Conservation (phyloP, 1,284 basidiomycete species). For the Malassezia japonica region DNA sequence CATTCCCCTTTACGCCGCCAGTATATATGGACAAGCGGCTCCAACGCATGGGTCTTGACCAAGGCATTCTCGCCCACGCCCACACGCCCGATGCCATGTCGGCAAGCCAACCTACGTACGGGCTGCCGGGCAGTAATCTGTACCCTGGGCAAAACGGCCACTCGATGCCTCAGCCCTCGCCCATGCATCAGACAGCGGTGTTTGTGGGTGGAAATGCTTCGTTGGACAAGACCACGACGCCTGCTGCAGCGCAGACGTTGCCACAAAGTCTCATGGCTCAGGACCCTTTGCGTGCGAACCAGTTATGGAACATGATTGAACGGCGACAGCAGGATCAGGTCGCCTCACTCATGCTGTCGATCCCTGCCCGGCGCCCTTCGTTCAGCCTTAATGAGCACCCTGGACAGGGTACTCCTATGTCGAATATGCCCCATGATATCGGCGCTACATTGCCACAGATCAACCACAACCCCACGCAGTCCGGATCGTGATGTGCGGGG, state of each 20-base stretch:
- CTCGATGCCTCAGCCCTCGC: not conserved
- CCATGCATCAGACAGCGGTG: constrained; percentile 10
- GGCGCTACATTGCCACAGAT: constrained; percentile 23
- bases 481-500: not conserved
- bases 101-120: not conserved
- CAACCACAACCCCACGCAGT: not conserved
- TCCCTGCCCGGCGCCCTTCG: constrained; percentile 22
- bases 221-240: constrained; percentile 17
- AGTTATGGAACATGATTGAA: constrained; percentile 30
- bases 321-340: constrained; percentile 31
- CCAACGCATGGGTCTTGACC: constrained; percentile 26
- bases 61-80: not conserved
- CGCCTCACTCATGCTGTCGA: constrained; percentile 32
- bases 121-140: not conserved
- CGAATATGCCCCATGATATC: constrained; percentile 32
- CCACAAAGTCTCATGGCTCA: constrained; percentile 6
- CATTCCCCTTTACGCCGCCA: constrained; percentile 40
- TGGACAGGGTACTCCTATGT: constrained; percentile 31
- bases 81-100: constrained; percentile 14
- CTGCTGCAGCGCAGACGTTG: not conserved
- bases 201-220: not conserved
- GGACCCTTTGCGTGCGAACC: not conserved
- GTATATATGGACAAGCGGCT: constrained; percentile 24
- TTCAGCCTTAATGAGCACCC: constrained; percentile 16
- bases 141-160: not conserved